Percentiles rank a stretch among this genome's conserved stretches.
These are phyloP conservation scores for Pythium chondricola DNA, from an alignment of 352 stramenopile genomes.

Conservation along the genomic window DNA sequence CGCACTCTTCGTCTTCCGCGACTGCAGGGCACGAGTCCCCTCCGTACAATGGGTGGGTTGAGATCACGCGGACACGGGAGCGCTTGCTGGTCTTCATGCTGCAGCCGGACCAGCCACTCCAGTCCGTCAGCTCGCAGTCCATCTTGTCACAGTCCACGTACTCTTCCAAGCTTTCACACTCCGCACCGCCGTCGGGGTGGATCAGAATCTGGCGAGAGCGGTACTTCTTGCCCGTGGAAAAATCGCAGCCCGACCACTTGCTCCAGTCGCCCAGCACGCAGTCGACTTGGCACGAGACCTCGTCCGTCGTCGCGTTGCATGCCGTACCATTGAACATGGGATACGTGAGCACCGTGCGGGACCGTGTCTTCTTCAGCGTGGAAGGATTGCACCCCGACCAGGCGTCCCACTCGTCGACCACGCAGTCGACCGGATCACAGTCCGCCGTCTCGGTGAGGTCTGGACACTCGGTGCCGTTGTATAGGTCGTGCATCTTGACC, in stretches of 20 bases:
- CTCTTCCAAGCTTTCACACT: slow-evolving; percentile 24
- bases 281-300: slow-evolving; percentile 30
- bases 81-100: slow-evolving; percentile 35
- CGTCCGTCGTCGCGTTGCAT: slow-evolving; percentile 21
- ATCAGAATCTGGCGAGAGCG: slow-evolving; percentile 29
- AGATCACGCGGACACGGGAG: slow-evolving; percentile 26
- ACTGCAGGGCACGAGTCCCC: slow-evolving; percentile 24
- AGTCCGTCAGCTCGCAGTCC: slow-evolving; percentile 33
- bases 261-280: slow-evolving; percentile 45
- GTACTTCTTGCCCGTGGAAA: slow-evolving; percentile 33
- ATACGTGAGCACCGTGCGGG: slow-evolving; percentile 26
- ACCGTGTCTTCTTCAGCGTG: slow-evolving; percentile 28
- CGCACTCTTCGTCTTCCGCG: slow-evolving; percentile 24
- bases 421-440: slow-evolving; percentile 36
- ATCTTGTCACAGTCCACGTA: slow-evolving; percentile 27
- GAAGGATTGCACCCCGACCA: slow-evolving; percentile 42
- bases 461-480: slow-evolving; percentile 33
- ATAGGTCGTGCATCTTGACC: slow-evolving; percentile 30
- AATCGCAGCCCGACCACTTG: slow-evolving; percentile 41
- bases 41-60: slow-evolving; percentile 24
- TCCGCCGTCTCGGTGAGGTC: slow-evolving; percentile 27
- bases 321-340: slow-evolving; percentile 28
- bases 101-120: slow-evolving; percentile 49
- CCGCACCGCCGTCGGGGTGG: slow-evolving; percentile 21
- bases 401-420: slow-evolving; percentile 34